A percentile compares a stretch with the other conserved stretches of the same genome.
These are phyloP conservation scores for Coemansia erecta DNA, from an alignment of 192 early-diverging fungal species.

Conservation along the genomic window DNA sequence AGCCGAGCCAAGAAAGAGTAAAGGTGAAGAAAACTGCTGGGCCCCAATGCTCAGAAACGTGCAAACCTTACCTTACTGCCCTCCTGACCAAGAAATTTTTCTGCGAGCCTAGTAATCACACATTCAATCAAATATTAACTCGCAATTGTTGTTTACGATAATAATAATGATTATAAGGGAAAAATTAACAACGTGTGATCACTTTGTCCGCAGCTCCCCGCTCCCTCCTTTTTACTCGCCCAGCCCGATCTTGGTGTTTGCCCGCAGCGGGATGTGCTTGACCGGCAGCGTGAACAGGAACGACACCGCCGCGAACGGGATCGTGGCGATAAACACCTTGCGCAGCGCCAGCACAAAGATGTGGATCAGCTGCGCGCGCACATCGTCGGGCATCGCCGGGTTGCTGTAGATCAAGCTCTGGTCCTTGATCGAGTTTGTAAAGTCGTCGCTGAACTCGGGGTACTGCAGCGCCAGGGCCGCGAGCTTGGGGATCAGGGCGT, in stretches of 20 bases:
- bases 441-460: conserved; percentile 16
- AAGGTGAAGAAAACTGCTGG: too few relatives aligned
- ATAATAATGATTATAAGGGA: too few relatives aligned
- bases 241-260: conserved; percentile 5
- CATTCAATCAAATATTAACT: too few relatives aligned
- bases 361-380: conserved; percentile 26
- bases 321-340: conserved; percentile 56
- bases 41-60: too few relatives aligned
- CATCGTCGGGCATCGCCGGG: conserved; percentile 31
- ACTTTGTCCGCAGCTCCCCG: too few relatives aligned
- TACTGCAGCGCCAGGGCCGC: conserved; percentile 3
- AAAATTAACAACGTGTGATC: too few relatives aligned
- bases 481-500: conserved; percentile 29
- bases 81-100: too few relatives aligned
- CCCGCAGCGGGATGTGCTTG: conserved; percentile 41
- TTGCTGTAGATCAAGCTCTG: conserved; percentile 33
- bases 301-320: conserved; percentile 52
- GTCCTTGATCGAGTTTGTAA: conserved; percentile 30
- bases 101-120: too few relatives aligned
- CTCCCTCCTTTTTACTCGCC: too few relatives aligned
- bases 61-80: too few relatives aligned
- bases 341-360: conserved; percentile 58
- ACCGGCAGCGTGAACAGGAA: conserved; percentile 55
- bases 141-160: too few relatives aligned
- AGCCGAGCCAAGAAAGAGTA: too few relatives aligned